Conservation (phyloP, 352 stramenopile genomes). For the Pythium coloratum region DNA sequence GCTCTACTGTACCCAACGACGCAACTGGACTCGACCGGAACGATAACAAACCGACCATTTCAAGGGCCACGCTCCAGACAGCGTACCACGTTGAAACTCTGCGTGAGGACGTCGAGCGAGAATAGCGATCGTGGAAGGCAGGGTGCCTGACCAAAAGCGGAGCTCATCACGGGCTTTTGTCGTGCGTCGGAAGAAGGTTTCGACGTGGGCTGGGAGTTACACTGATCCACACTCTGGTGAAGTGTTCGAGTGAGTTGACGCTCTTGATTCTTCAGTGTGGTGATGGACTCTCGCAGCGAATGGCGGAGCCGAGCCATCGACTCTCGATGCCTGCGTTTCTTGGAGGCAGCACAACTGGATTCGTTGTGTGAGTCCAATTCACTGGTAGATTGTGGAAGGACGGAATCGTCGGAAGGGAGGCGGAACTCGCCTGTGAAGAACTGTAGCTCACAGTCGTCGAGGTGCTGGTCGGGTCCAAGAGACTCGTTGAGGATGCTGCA, state of each 20-base stretch:
- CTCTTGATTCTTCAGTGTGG: background rate
- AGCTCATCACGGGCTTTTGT: background rate
- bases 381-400: too few species aligned
- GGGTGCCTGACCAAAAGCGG: too few species aligned
- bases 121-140: too few species aligned
- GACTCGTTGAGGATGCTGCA: slow-evolving; percentile 3
- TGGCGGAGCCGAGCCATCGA: slow-evolving; percentile 16
- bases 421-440: background rate
- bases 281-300: background rate
- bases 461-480: slow-evolving; percentile 1
- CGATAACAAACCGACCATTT: too few species aligned
- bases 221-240: background rate
- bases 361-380: too few species aligned
- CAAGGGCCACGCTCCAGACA: too few species aligned
- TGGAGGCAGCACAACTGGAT: background rate
- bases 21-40: too few species aligned
- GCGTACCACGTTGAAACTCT: too few species aligned
- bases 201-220: background rate
- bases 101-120: too few species aligned
- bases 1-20: too few species aligned
- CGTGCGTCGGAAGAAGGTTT: background rate
- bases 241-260: background rate
- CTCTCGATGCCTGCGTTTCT: slow-evolving; percentile 16
- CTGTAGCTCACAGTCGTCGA: slow-evolving; percentile 12
- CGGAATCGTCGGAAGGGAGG: too few species aligned